These are phyloP conservation scores for Elongisporangium undulatum DNA, from an alignment of 352 stramenopile species.

Conservation along the genomic window DNA sequence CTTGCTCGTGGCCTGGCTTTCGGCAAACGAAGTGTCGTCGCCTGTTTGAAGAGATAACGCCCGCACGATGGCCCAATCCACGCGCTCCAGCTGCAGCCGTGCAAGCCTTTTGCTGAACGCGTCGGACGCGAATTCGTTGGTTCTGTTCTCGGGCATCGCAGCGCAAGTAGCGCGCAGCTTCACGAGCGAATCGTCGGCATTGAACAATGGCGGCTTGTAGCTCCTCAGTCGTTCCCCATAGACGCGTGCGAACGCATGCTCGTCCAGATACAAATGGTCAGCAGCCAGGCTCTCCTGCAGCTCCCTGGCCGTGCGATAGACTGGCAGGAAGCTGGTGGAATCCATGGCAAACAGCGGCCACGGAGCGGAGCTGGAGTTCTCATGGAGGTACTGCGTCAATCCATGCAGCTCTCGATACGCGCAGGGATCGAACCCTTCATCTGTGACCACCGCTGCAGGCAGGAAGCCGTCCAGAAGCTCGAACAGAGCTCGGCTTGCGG, in stretches of 20 bases:
- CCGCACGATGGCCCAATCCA: conserved; percentile 45
- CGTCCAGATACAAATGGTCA: conserved; percentile 23
- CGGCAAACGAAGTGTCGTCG: conserved; percentile 31
- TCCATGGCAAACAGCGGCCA: conserved; percentile 64
- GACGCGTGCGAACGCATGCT: conserved; percentile 34
- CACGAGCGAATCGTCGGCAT: background rate
- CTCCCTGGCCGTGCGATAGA: conserved; percentile 32
- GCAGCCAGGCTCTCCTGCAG: conserved; percentile 31
- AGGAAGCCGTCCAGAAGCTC: conserved; percentile 33
- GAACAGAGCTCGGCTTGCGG: conserved; percentile 10
- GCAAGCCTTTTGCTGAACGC: background rate
- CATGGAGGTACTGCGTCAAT: conserved; percentile 25
- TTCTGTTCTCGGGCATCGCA: conserved; percentile 1
- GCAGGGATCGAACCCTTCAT: conserved; percentile 26
- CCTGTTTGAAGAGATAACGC: conserved; percentile 33
- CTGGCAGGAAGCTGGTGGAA: conserved; percentile 41
- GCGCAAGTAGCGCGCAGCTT: background rate
- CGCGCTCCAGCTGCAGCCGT: conserved; percentile 26
- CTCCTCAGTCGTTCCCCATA: conserved; percentile 16
- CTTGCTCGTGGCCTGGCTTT: conserved; percentile 42
- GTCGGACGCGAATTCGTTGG: conserved; percentile 5
- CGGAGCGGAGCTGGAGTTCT: conserved; percentile 25
- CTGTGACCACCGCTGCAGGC: conserved; percentile 36
- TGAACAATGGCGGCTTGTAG: background rate
- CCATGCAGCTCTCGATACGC: conserved; percentile 27